Conservation (phyloP, 148 eudicot genomes). For the Cornus florida region DNA sequence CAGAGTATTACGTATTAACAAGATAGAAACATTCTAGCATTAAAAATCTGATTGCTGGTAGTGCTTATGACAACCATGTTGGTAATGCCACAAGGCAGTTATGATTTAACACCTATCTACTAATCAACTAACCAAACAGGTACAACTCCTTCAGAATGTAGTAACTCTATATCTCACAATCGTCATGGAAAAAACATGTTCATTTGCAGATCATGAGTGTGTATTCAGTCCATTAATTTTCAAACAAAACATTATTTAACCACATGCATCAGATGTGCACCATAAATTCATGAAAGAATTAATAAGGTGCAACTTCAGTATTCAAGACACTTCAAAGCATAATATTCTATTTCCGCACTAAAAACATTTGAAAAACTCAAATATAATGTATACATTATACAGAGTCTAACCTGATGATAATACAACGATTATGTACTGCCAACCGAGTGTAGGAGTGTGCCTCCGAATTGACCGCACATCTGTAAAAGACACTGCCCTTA, state of each 20-base stretch:
- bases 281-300: not conserved
- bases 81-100: not conserved
- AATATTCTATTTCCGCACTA: not conserved
- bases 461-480: slow-evolving; percentile 82
- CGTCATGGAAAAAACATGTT: not conserved
- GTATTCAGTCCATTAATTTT: not conserved
- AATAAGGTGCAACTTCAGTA: not conserved
- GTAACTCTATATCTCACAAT: not conserved
- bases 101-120: not conserved
- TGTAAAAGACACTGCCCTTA: slow-evolving; percentile 75
- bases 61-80: not conserved
- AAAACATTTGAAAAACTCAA: not conserved
- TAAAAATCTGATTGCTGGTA: not conserved
- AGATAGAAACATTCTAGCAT: not conserved
- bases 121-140: not conserved
- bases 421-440: slow-evolving; percentile 90
- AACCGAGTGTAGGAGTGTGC: slow-evolving; percentile 89
- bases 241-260: too few relatives aligned
- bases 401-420: slow-evolving; percentile 67
- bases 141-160: not conserved
- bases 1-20: not conserved
- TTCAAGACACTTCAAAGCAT: not conserved
- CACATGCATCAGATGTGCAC: not conserved
- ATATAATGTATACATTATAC: not conserved
- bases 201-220: not conserved